Percentiles rank a stretch among this genome's conserved stretches.
Evolutionary conservation across 1,284 basidiomycete species (phyloP).

Genomic region (Tilletia walkeri): DNA sequence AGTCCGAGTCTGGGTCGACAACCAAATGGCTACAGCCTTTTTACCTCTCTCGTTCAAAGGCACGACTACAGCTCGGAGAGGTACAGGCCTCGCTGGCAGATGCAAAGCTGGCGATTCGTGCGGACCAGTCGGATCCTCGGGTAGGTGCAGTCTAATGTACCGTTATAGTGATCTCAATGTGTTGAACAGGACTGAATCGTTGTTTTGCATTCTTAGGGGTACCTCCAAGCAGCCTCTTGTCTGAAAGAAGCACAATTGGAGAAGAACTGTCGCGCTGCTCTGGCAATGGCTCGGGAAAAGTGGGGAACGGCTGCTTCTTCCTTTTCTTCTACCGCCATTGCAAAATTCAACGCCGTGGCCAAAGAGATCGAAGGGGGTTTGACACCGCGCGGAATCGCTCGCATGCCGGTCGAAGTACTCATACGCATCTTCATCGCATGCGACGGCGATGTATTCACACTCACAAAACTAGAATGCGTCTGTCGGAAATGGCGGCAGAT

Average conservation of each 20-base stretch:
- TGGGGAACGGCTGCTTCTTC: background rate
- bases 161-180: background rate
- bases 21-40: background rate
- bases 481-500: constrained; percentile 1
- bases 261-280: constrained; percentile 1
- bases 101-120: background rate
- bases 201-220: background rate
- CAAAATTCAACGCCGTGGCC: background rate
- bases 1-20: background rate
- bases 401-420: background rate
- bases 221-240: background rate
- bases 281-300: background rate
- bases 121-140: background rate
- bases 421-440: constrained; percentile 8
- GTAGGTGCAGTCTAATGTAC: too few relatives aligned
- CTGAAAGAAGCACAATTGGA: background rate
- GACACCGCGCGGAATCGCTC: background rate
- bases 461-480: background rate
- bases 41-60: background rate
- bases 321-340: background rate
- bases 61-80: background rate
- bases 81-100: background rate
- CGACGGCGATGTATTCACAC: constrained; percentile 2
- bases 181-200: background rate
- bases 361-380: background rate